Evolutionary conservation across 2,329 filamentous ascomycete genomes (phyloP).

Genomic region (Neonectria punicea): DNA sequence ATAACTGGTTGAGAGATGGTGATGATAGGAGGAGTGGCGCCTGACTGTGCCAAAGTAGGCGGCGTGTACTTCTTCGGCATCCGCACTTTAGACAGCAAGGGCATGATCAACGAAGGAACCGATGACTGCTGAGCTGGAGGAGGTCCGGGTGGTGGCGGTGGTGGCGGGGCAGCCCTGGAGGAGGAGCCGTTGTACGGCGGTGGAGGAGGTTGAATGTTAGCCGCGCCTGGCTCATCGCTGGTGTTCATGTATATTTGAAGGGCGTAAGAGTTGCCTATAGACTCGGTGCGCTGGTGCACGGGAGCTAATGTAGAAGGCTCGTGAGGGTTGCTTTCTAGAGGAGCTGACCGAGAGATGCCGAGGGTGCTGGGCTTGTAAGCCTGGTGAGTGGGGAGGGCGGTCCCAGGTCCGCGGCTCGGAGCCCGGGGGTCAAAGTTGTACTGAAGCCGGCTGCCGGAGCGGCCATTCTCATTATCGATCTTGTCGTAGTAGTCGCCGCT

Average conservation of each 20-base stretch:
- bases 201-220: not conserved
- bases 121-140: constrained; percentile 36
- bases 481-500: constrained; percentile 55
- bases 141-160: constrained; percentile 44
- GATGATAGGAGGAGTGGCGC: constrained; percentile 42
- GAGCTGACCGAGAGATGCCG: constrained; percentile 9
- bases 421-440: constrained; percentile 46
- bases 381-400: constrained; percentile 58
- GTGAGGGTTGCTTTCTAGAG: constrained; percentile 17
- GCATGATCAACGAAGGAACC: constrained; percentile 50
- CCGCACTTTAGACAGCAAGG: constrained; percentile 51
- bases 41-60: constrained; percentile 47
- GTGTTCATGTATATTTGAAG: constrained; percentile 9
- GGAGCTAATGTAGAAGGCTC: constrained; percentile 20
- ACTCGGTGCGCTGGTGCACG: constrained; percentile 11
- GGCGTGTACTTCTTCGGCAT: constrained; percentile 56
- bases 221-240: not conserved
- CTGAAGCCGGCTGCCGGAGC: constrained; percentile 19
- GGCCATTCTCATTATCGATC: constrained; percentile 45
- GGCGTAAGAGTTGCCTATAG: constrained; percentile 13
- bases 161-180: constrained; percentile 34
- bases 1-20: constrained; percentile 47
- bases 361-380: constrained; percentile 58
- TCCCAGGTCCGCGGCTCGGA: constrained; percentile 34
- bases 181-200: not conserved